Percentiles rank a stretch among this genome's conserved stretches.
Evolutionary conservation across 2,329 filamentous ascomycete species (phyloP).

Genomic region (Tolypocladium capitatum): DNA sequence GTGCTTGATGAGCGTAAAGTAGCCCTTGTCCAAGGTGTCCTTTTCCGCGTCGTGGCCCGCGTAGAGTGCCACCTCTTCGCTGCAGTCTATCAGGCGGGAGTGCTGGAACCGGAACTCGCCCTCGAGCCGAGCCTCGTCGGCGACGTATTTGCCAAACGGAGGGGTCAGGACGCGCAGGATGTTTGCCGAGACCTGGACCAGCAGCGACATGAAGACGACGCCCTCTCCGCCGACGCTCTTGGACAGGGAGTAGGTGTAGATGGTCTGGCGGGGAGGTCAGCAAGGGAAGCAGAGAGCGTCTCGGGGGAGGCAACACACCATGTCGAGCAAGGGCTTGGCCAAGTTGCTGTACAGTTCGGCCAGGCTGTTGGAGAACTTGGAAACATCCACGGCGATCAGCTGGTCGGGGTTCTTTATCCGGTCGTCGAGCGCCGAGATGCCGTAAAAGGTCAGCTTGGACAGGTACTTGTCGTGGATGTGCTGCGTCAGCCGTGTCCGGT

Average conservation of each 20-base stretch:
- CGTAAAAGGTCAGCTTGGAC: conserved; percentile 96
- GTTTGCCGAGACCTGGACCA: conserved; percentile 85
- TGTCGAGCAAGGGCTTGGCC: conserved; percentile 86
- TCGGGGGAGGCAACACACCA: conserved; percentile 38
- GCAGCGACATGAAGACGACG: conserved; percentile 83
- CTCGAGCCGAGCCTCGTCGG: conserved; percentile 86
- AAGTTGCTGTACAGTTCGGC: conserved; percentile 94
- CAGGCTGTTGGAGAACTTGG: conserved; percentile 88
- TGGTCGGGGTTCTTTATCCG: conserved; percentile 98
- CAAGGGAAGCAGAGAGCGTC: background rate
- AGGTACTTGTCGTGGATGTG: conserved; percentile 92
- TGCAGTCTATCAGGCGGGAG: conserved; percentile 86
- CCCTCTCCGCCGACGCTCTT: conserved; percentile 93
- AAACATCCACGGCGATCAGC: conserved; percentile 90
- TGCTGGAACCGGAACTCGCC: conserved; percentile 96
- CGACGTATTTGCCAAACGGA: conserved; percentile 94
- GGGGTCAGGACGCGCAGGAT: conserved; percentile 91
- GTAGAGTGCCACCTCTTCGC: conserved; percentile 88
- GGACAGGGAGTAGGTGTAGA: conserved; percentile 91
- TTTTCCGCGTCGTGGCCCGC: conserved; percentile 88
- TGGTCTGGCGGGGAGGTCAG: conserved; percentile 36
- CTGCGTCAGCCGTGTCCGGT: conserved; percentile 85
- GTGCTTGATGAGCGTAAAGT: conserved; percentile 98
- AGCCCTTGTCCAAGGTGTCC: conserved; percentile 91
- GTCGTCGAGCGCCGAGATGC: conserved; percentile 86